Conservation (phyloP, 2,329 filamentous ascomycete species). For the Zasmidium angulare region DNA sequence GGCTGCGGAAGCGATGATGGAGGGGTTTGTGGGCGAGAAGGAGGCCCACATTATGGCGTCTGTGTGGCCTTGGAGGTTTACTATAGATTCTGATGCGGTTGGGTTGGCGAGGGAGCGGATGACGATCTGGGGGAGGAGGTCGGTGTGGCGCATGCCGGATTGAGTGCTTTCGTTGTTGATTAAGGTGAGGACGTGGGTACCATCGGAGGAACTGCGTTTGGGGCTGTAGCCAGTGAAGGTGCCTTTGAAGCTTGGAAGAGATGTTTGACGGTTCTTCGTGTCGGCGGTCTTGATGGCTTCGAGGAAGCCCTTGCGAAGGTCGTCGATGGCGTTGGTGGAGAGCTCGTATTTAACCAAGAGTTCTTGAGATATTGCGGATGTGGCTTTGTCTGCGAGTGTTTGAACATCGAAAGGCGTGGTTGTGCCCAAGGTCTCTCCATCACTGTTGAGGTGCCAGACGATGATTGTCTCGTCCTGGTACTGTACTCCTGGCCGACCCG, state of each 20-base stretch:
- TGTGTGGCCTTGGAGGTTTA: constrained; percentile 15
- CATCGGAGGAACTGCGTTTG: constrained; percentile 5
- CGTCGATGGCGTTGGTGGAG: constrained; percentile 1
- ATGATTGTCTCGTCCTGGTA: constrained; percentile 6
- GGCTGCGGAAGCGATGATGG: constrained; percentile 17
- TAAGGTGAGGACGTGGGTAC: constrained; percentile 10
- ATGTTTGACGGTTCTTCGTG: constrained; percentile 6
- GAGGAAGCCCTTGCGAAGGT: constrained; percentile 6
- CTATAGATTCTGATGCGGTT: background rate
- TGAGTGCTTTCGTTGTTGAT: constrained; percentile 14
- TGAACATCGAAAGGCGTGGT: constrained; percentile 16
- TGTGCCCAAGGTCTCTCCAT: constrained; percentile 5
- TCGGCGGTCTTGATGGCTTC: constrained; percentile 11
- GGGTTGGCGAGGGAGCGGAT: constrained; percentile 6
- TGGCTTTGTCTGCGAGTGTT: constrained; percentile 13
- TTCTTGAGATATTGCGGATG: constrained; percentile 13
- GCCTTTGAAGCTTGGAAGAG: constrained; percentile 6
- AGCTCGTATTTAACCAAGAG: constrained; percentile 15
- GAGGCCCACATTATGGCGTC: constrained; percentile 23
- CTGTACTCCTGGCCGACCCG: background rate
- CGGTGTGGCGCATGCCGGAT: constrained; percentile 10
- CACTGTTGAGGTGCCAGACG: constrained; percentile 14
- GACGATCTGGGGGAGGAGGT: constrained; percentile 16
- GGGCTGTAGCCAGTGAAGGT: constrained; percentile 11
- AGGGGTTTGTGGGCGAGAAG: constrained; percentile 17